These are phyloP conservation scores for Setomelanomma holmii DNA, from an alignment of 2,329 filamentous ascomycete genomes.

Conservation along the genomic window DNA sequence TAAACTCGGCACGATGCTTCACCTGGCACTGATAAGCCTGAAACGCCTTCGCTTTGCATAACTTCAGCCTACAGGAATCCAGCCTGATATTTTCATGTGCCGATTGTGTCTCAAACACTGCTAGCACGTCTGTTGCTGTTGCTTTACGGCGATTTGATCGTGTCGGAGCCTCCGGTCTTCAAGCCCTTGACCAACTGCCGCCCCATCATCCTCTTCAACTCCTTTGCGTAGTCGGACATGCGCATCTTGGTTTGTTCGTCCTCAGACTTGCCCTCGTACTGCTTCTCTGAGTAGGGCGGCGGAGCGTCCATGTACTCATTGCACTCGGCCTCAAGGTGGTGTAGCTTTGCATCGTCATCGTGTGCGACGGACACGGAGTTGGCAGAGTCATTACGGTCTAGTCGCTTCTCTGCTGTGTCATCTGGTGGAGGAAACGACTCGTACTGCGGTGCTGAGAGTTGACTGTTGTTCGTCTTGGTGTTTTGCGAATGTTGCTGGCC, in stretches of 20 bases:
- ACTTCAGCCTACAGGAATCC: neutral
- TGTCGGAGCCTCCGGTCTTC: conserved; percentile 10
- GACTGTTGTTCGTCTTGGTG: neutral
- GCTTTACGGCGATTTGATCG: conserved; percentile 12
- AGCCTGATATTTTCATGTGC: too few species aligned
- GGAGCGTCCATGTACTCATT: conserved; percentile 28
- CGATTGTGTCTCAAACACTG: too few species aligned
- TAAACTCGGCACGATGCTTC: neutral
- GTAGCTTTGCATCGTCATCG: conserved; percentile 8
- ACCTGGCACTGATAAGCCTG: neutral
- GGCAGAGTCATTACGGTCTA: conserved; percentile 15
- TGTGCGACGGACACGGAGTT: conserved; percentile 1
- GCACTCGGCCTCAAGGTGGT: conserved; percentile 24
- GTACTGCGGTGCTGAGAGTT: conserved; percentile 8
- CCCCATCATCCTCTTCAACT: conserved; percentile 37
- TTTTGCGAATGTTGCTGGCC: neutral
- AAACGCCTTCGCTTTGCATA: neutral
- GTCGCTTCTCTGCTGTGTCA: conserved; percentile 3
- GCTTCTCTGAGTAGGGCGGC: conserved; percentile 27
- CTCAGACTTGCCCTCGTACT: conserved; percentile 32
- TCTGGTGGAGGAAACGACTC: conserved; percentile 18
- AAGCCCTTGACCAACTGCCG: conserved; percentile 29
- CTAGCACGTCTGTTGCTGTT: too few species aligned
- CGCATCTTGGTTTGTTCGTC: conserved; percentile 30
- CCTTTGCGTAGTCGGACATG: conserved; percentile 33